phyloP scores from a whole-genome alignment of 257 asterid genomes.

The Datura wrightii region DNA sequence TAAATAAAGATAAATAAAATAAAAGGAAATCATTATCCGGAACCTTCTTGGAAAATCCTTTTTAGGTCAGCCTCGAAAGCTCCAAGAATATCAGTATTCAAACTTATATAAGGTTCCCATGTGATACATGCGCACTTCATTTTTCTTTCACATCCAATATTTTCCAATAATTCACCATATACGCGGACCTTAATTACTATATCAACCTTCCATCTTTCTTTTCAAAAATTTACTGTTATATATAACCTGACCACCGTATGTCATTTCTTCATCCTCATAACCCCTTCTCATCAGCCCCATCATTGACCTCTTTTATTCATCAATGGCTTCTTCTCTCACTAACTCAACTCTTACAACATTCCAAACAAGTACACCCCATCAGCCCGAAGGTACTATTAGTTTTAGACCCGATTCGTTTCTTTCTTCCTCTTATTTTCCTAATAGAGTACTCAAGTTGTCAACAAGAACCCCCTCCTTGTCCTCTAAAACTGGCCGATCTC shows the following conservation, averaged over 20 bases:
- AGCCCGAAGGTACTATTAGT: background rate
- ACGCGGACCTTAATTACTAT: background rate
- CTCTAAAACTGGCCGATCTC: constrained; percentile 24
- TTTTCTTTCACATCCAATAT: background rate
- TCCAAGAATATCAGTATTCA: background rate
- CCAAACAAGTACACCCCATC: background rate
- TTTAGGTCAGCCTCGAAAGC: background rate
- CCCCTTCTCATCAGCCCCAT: background rate
- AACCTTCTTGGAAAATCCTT: background rate
- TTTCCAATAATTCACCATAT: background rate
- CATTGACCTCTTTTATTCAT: constrained; percentile 15
- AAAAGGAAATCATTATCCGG: too few relatives aligned
- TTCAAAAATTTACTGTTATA: background rate
- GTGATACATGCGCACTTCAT: background rate
- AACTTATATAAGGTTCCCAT: background rate
- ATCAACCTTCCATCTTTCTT: background rate
- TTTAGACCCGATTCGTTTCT: background rate
- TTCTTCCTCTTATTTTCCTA: background rate
- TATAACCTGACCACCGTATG: background rate
- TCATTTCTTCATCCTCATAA: background rate
- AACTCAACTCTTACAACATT: background rate
- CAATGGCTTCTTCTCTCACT: constrained; percentile 29
- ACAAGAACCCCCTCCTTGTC: constrained; percentile 21
- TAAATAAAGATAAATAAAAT: too few relatives aligned
- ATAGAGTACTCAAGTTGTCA: constrained; percentile 20